Base-by-base conservation (phyloP, 73 alveolate species). In the Durusdinium trenchii region DNA sequence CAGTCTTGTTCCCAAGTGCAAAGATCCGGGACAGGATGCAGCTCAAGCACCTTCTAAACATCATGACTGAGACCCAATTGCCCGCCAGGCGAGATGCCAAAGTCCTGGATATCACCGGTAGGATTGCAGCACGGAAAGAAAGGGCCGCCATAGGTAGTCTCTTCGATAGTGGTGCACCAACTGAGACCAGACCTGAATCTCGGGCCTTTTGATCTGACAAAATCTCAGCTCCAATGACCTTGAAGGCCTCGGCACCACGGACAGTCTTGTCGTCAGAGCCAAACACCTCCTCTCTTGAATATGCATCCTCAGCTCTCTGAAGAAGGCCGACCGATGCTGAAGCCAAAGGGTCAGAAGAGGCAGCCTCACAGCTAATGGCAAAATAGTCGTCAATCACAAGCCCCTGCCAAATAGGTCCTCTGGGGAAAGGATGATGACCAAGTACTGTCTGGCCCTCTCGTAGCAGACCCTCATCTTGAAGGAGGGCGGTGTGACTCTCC, bases 211-310 rank as follows among this genome's bases (percentile, higher is more conserved):
- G 0, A 0, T 10, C 36, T 0, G 95, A 86, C n/a, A 23, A n/a
- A 46, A 86, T 14, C 62, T 86, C 64, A 7, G 95, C 95, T 1
- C 95, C 95, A 0, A 50, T 50, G 0, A 45, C 62, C 9, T 18
- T 57, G 95, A 86, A 86, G n/a, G 42, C 43, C 35, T 10, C 10
- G 3, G 47, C 26, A 0, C 83, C 95, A 2, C 47, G 9, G 48
- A 86, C 95, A 7, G 47, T 38, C 95, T 86, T 86, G 28, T 85
- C 79, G 14, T 18, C 61, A 0, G 94, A 85, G 32, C 81, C 94
- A 0, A 1, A 28, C 30, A 85, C 14, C 10, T 32, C 5, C 14
- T n/a, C 76, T 0, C 38, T n/a, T n/a, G 9, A 50, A 36, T 85
- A 85, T 7, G 40, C 61, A 32, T 40, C 61, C 61, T 43, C 40